Conservation (phyloP, 192 early-diverging fungal species). For the Kickxella alabastrina region DNA sequence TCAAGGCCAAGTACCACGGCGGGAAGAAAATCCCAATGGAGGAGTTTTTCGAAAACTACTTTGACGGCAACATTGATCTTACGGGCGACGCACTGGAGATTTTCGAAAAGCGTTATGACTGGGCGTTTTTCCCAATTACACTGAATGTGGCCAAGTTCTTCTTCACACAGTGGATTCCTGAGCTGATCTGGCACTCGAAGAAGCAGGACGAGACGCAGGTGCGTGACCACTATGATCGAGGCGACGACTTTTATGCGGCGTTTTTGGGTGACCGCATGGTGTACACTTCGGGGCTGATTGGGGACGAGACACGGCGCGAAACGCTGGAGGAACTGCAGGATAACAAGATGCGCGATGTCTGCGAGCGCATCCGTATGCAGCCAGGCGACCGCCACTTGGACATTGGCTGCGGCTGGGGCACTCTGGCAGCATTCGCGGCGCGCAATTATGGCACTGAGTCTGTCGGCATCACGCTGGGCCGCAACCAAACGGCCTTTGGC, state of each 20-base stretch:
- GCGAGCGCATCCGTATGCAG: slow-evolving; percentile 79
- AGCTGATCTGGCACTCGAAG: slow-evolving; percentile 93
- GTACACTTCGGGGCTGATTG: slow-evolving; percentile 93
- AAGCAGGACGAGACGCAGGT: slow-evolving; percentile 98
- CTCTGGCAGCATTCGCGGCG: slow-evolving; percentile 82
- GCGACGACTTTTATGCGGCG: slow-evolving; percentile 95
- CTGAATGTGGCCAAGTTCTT: slow-evolving; percentile 88
- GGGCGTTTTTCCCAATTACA: slow-evolving; percentile 85
- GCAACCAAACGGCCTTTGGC: slow-evolving; percentile 89
- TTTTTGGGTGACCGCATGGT: slow-evolving; percentile 94
- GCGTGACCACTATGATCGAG: slow-evolving; percentile 96
- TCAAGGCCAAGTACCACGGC: slow-evolving; percentile 70
- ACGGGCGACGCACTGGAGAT: slow-evolving; percentile 80
- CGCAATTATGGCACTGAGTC: slow-evolving; percentile 86
- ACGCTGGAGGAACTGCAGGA: slow-evolving; percentile 92
- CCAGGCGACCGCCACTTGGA: slow-evolving; percentile 87
- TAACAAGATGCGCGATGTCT: slow-evolving; percentile 92
- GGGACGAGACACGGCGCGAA: slow-evolving; percentile 68
- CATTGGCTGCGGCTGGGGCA: slow-evolving; percentile 99
- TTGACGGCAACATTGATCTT: slow-evolving; percentile 93
- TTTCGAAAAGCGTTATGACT: slow-evolving; percentile 92
- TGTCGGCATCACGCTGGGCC: slow-evolving; percentile 88
- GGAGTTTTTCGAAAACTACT: slow-evolving; percentile 95
- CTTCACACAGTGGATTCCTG: slow-evolving; percentile 93
- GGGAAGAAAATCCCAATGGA: slow-evolving; percentile 94